Evolutionary conservation across 495 filamentous ascomycete species (phyloP).

Genomic region (Oleoguttula mirabilis): DNA sequence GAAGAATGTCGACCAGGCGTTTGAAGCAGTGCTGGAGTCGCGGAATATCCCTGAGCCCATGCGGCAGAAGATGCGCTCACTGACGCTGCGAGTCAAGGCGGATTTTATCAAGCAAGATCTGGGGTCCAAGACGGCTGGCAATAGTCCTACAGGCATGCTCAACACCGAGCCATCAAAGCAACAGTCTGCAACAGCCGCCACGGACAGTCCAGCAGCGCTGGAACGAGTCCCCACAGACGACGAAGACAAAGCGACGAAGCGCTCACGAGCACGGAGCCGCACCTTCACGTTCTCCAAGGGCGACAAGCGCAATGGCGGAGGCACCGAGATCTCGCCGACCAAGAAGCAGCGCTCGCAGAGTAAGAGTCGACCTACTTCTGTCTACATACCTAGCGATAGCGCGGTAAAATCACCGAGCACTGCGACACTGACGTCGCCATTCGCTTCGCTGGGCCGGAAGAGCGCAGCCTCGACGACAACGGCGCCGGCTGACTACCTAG

Average conservation of each 20-base stretch:
- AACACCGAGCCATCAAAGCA: background rate
- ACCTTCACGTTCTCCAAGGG: slow-evolving; percentile 65
- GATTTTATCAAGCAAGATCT: slow-evolving; percentile 88
- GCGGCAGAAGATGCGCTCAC: slow-evolving; percentile 80
- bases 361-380: slow-evolving; percentile 32
- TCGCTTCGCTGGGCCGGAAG: slow-evolving; percentile 35
- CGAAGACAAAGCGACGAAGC: slow-evolving; percentile 19
- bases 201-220: background rate
- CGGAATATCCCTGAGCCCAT: slow-evolving; percentile 89
- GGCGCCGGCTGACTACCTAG: slow-evolving; percentile 66
- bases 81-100: slow-evolving; percentile 81
- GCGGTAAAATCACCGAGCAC: background rate
- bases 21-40: slow-evolving; percentile 63
- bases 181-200: background rate
- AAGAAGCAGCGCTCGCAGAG: slow-evolving; percentile 45
- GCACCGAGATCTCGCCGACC: slow-evolving; percentile 40
- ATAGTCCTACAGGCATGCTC: slow-evolving; percentile 23
- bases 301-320: slow-evolving; percentile 14
- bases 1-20: slow-evolving; percentile 39
- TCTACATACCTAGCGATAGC: slow-evolving; percentile 32
- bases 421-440: slow-evolving; percentile 27
- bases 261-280: slow-evolving; percentile 50
- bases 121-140: slow-evolving; percentile 38
- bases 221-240: background rate
- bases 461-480: slow-evolving; percentile 24